Percentiles rank a stretch among this genome's conserved stretches.
Evolutionary conservation across 257 asterid genomes (phyloP).

Genomic region (Plectranthus barbatus): DNA sequence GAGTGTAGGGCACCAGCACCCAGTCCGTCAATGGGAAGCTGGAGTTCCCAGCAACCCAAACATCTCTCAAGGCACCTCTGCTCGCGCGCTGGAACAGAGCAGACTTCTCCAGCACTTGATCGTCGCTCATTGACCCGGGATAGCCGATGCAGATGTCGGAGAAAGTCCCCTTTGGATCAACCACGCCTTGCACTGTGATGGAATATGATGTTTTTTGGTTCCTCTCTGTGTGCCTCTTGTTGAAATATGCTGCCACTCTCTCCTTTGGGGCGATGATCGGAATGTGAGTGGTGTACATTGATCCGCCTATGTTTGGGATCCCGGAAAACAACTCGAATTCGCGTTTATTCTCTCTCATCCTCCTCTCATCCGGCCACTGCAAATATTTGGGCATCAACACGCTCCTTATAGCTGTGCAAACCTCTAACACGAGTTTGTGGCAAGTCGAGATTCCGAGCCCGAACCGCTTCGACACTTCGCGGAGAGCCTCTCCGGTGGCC

Average conservation of each 20-base stretch:
- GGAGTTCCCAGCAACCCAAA: conserved; percentile 24
- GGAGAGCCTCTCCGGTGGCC: conserved; percentile 50
- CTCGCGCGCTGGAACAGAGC: conserved; percentile 30
- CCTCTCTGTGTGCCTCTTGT: conserved; percentile 44
- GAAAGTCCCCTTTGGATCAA: conserved; percentile 30
- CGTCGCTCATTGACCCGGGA: conserved; percentile 40
- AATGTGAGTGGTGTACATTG: too few relatives aligned
- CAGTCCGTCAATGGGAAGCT: conserved; percentile 32
- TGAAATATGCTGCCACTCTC: conserved; percentile 27
- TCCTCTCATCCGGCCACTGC: conserved; percentile 31
- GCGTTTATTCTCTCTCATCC: conserved; percentile 6
- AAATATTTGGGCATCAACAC: conserved; percentile 36
- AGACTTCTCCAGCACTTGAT: conserved; percentile 34
- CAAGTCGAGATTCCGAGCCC: conserved; percentile 48
- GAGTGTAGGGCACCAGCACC: conserved; percentile 38
- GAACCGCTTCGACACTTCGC: conserved; percentile 40
- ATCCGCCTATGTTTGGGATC: conserved; percentile 27
- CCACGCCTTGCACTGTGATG: too few relatives aligned
- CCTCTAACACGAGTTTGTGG: conserved; percentile 43
- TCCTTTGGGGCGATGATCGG: conserved; percentile 40
- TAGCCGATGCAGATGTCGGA: conserved; percentile 37
- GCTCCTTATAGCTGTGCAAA: conserved; percentile 28
- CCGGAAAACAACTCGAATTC: conserved; percentile 28
- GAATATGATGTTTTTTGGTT: too few relatives aligned
- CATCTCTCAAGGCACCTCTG: conserved; percentile 22